Percentiles rank a stretch among this genome's conserved stretches.
Evolutionary conservation across 2,329 filamentous ascomycete species (phyloP).

Genomic region (Madurella fahalii): DNA sequence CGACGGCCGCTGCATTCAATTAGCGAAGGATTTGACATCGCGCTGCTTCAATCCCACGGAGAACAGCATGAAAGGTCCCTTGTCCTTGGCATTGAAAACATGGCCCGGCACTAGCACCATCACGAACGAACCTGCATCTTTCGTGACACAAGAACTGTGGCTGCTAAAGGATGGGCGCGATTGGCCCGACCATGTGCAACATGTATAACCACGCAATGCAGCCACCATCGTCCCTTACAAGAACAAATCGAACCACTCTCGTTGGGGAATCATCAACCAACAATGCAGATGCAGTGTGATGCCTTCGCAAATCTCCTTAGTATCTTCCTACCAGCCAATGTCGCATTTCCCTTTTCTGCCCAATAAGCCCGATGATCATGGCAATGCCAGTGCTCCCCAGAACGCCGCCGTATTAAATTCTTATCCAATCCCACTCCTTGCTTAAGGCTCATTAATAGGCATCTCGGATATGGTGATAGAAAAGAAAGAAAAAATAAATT

Average conservation of each 20-base stretch:
- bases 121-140: no score
- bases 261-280: not conserved
- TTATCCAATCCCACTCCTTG: not conserved
- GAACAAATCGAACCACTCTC: not conserved
- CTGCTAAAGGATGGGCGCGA: not conserved
- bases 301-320: not conserved
- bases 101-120: no score
- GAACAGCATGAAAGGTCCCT: no score
- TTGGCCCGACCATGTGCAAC: not conserved
- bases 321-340: not conserved
- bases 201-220: not conserved
- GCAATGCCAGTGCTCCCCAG: not conserved
- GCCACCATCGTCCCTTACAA: not conserved
- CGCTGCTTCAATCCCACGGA: no score
- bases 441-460: not conserved
- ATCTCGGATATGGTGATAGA: no score
- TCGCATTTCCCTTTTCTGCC: not conserved
- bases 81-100: no score
- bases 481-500: no score
- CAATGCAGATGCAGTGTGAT: not conserved
- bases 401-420: not conserved
- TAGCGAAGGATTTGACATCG: no score
- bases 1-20: no score
- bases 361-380: not conserved
- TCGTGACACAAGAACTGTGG: not conserved